These are phyloP conservation scores for Papiliotrema nemorosa DNA, from an alignment of 1,284 basidiomycete species.

Conservation along the genomic window DNA sequence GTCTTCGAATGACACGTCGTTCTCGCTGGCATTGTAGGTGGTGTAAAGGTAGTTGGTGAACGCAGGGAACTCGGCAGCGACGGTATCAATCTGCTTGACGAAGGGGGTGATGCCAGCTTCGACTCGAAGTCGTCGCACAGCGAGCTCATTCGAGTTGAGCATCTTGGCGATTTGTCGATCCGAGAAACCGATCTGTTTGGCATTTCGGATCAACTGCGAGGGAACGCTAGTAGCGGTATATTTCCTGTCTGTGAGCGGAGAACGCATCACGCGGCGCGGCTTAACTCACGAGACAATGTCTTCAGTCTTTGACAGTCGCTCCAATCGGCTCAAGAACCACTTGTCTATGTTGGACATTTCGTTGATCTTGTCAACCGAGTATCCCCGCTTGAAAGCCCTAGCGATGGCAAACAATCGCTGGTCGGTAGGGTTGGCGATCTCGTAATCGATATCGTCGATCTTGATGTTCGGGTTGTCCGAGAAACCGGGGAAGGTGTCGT, in stretches of 20 bases:
- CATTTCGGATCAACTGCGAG: conserved; percentile 65
- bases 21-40: conserved; percentile 91
- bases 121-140: conserved; percentile 61
- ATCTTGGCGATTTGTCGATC: conserved; percentile 81
- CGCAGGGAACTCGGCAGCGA: conserved; percentile 97
- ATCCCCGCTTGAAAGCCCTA: conserved; percentile 89
- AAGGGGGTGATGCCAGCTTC: conserved; percentile 82
- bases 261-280: neutral
- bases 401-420: conserved; percentile 95
- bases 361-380: conserved; percentile 93
- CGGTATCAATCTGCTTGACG: conserved; percentile 98
- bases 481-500: conserved; percentile 91
- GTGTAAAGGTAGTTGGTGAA: conserved; percentile 99
- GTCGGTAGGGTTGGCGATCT: conserved; percentile 63
- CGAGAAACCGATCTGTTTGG: conserved; percentile 95
- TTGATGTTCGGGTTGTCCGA: conserved; percentile 56
- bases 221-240: conserved; percentile 68
- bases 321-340: conserved; percentile 92
- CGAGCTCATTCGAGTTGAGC: conserved; percentile 67
- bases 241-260: conserved; percentile 52
- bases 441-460: conserved; percentile 78
- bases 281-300: conserved; percentile 62
- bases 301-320: conserved; percentile 79
- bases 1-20: conserved; percentile 86
- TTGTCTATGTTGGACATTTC: conserved; percentile 96